Evolutionary conservation across 23 red algal species (phyloP).

Genomic region (Cyanidiococcus yangmingshanensis): DNA sequence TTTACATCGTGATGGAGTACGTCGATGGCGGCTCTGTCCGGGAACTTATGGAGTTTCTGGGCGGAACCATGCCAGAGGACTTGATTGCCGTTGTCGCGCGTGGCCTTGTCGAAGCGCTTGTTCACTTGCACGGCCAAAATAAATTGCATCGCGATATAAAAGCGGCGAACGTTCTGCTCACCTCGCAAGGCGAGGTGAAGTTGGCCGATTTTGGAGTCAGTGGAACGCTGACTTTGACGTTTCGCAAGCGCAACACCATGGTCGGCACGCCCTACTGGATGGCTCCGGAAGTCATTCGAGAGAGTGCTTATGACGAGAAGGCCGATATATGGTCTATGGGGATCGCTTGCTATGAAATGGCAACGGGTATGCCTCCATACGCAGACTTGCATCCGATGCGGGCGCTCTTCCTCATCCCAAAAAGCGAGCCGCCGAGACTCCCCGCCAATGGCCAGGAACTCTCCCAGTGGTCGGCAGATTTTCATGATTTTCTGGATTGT

Average conservation of each 20-base stretch:
- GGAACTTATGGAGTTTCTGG: constrained; percentile 60
- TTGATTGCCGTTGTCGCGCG: constrained; percentile 49
- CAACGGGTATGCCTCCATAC: constrained; percentile 66
- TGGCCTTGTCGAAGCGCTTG: constrained; percentile 52
- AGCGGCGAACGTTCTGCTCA: constrained; percentile 82
- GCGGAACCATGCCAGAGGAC: constrained; percentile 59
- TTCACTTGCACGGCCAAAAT: constrained; percentile 65
- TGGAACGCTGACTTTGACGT: constrained; percentile 67
- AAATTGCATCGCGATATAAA: constrained; percentile 98
- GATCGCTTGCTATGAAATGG: constrained; percentile 75
- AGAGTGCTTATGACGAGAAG: constrained; percentile 88
- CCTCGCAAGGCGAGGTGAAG: constrained; percentile 74
- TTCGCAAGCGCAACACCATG: constrained; percentile 83
- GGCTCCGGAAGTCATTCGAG: constrained; percentile 94
- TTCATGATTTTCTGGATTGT: constrained; percentile 44
- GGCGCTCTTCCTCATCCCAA: constrained; percentile 82
- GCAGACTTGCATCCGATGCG: constrained; percentile 78
- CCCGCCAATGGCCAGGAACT: not conserved
- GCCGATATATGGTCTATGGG: constrained; percentile 98
- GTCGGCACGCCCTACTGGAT: constrained; percentile 97
- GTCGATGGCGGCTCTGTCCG: constrained; percentile 72
- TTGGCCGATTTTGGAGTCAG: constrained; percentile 98
- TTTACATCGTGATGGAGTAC: constrained; percentile 98
- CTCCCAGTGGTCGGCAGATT: constrained; percentile 18
- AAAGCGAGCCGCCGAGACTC: constrained; percentile 73